Percentiles rank a stretch among this genome's conserved stretches.
phyloP scores from a whole-genome alignment of 108 stramenopile genomes.

The Pseudonitzschia pungens region DNA sequence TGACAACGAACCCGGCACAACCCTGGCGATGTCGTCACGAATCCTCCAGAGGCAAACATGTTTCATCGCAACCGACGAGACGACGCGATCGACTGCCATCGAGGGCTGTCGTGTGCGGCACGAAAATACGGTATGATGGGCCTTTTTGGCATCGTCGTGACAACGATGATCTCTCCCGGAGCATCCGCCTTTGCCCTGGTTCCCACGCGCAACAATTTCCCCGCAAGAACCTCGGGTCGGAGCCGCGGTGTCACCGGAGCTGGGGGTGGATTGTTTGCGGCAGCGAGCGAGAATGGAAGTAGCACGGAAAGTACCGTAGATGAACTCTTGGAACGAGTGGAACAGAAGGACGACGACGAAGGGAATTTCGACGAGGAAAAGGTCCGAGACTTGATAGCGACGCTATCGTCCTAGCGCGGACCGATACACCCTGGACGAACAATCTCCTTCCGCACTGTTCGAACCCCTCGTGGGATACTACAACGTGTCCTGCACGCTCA shows the following conservation, averaged over 20 bases:
- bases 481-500: constrained; percentile 52
- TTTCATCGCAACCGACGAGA: too few species aligned
- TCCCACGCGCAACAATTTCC: background rate
- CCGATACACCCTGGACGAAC: background rate
- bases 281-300: background rate
- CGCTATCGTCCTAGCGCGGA: constrained; percentile 1
- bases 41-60: too few species aligned
- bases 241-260: too few species aligned
- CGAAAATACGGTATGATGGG: background rate
- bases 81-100: too few species aligned
- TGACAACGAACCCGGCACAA: too few species aligned
- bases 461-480: constrained; percentile 61
- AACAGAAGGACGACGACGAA: background rate
- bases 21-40: too few species aligned
- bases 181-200: background rate
- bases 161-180: background rate
- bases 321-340: background rate
- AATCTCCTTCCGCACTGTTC: constrained; percentile 15
- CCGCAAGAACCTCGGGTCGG: too few species aligned
- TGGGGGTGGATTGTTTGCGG: too few species aligned
- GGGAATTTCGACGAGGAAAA: background rate
- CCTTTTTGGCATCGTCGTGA: background rate
- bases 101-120: too few species aligned
- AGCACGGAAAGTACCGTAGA: background rate
- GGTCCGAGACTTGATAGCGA: background rate